Evolutionary conservation across 805 yeast genomes (phyloP).

Genomic region (Ogataea corticis): DNA sequence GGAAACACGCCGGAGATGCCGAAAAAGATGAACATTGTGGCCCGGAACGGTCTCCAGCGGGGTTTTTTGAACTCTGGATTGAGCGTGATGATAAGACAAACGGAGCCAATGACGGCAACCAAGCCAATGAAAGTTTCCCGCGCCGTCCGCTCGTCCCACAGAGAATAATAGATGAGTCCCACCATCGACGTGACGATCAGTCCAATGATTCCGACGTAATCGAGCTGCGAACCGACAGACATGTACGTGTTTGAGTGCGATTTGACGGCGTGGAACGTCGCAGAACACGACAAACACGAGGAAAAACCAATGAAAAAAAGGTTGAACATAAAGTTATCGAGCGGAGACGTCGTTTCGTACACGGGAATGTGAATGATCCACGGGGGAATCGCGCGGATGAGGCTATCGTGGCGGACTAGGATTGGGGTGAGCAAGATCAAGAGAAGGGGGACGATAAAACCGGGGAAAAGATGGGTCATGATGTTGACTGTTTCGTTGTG

Average conservation of each 20-base stretch:
- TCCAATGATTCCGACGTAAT: slow-evolving; percentile 55
- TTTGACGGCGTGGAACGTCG: slow-evolving; percentile 51
- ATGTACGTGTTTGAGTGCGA: slow-evolving; percentile 47
- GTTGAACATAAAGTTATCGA: slow-evolving; percentile 42
- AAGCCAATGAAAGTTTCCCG: slow-evolving; percentile 42
- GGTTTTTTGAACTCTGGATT: slow-evolving; percentile 66
- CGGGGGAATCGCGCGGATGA: slow-evolving; percentile 25
- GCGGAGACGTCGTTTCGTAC: slow-evolving; percentile 26
- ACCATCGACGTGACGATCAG: slow-evolving; percentile 50
- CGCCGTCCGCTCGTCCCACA: slow-evolving; percentile 43
- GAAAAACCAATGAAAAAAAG: slow-evolving; percentile 48
- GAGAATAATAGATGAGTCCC: slow-evolving; percentile 39
- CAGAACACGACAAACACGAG: slow-evolving; percentile 48
- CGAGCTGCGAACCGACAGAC: slow-evolving; percentile 49
- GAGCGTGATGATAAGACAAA: slow-evolving; percentile 65
- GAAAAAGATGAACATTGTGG: slow-evolving; percentile 74
- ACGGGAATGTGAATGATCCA: slow-evolving; percentile 29
- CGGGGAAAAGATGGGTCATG: slow-evolving; percentile 52
- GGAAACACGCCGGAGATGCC: slow-evolving; percentile 81
- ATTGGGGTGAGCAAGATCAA: slow-evolving; percentile 27
- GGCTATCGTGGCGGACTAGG: slow-evolving; percentile 13
- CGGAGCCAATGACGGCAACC: slow-evolving; percentile 54
- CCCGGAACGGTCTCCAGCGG: slow-evolving; percentile 74
- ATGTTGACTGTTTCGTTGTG: slow-evolving; percentile 58
- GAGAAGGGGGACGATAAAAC: slow-evolving; percentile 32